Percentiles rank a stretch among this genome's conserved stretches.
Evolutionary conservation across 148 eudicot species (phyloP).

Genomic region (Silene latifolia): DNA sequence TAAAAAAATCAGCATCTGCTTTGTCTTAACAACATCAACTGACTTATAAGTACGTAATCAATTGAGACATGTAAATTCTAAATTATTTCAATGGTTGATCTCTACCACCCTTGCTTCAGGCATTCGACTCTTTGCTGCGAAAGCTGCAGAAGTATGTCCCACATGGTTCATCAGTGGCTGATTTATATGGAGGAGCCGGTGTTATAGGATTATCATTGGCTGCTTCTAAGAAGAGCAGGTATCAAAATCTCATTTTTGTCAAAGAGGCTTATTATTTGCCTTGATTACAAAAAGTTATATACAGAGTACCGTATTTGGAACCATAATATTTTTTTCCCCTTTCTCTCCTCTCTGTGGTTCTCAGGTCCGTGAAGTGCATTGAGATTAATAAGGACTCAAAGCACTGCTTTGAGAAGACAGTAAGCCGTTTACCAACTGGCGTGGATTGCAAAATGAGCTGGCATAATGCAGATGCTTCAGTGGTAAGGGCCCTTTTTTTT

Average conservation of each 20-base stretch:
- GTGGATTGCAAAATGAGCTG: slow-evolving; percentile 79
- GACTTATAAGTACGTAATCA: background rate
- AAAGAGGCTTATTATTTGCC: background rate
- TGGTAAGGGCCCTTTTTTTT: slow-evolving; percentile 35
- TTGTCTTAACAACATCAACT: background rate
- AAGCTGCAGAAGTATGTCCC: slow-evolving; percentile 87
- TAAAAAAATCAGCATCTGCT: background rate
- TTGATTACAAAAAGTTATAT: slow-evolving; percentile 4
- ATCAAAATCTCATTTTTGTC: slow-evolving; percentile 7
- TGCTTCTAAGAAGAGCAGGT: slow-evolving; percentile 81
- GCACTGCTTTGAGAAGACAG: slow-evolving; percentile 80
- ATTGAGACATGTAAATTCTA: background rate
- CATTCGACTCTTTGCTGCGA: slow-evolving; percentile 85
- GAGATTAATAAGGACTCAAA: slow-evolving; percentile 96
- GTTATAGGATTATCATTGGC: slow-evolving; percentile 96
- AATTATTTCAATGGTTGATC: background rate
- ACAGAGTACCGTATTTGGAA: background rate
- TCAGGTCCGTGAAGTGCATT: slow-evolving; percentile 77
- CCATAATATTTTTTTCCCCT: slow-evolving; percentile 7
- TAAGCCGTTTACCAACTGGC: slow-evolving; percentile 56
- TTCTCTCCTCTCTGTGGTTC: slow-evolving; percentile 9
- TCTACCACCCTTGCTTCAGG: slow-evolving; percentile 38
- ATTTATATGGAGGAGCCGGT: slow-evolving; percentile 97
- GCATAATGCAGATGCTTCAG: slow-evolving; percentile 87
- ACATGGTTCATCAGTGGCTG: slow-evolving; percentile 79